phyloP scores from a whole-genome alignment of 108 stramenopile species.

The Cylindrotheca fusiformis region DNA sequence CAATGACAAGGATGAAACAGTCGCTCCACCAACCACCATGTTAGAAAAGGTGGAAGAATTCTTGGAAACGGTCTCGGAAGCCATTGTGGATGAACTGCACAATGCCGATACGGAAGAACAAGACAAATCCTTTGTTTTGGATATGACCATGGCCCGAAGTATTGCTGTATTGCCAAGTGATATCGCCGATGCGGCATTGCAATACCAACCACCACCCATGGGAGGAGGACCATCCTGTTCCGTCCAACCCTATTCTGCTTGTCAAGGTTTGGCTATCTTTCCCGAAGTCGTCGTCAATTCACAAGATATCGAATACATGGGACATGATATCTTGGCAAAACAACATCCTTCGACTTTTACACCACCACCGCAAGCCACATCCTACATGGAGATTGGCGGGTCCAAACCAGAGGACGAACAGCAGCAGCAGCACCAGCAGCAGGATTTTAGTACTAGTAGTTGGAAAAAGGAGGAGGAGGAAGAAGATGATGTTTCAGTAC shows the following conservation, averaged over 20 bases:
- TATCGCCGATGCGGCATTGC: slow-evolving; percentile 5
- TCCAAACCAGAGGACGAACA: not conserved
- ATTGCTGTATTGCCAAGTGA: slow-evolving; percentile 32
- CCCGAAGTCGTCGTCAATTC: slow-evolving; percentile 1
- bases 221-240: too few species aligned
- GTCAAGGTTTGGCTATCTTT: not conserved
- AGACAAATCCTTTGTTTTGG: slow-evolving; percentile 16
- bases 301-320: too few species aligned
- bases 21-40: not conserved
- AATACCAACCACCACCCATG: not conserved
- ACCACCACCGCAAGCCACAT: not conserved
- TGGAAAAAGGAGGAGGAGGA: not conserved
- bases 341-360: not conserved
- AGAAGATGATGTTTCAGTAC: too few species aligned
- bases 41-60: slow-evolving; percentile 15
- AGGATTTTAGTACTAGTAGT: too few species aligned
- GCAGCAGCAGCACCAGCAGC: too few species aligned
- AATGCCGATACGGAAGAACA: slow-evolving; percentile 8
- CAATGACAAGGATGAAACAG: not conserved
- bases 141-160: slow-evolving; percentile 28
- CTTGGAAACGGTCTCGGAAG: slow-evolving; percentile 11
- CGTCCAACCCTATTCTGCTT: not conserved
- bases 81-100: slow-evolving; percentile 10
- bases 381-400: not conserved
- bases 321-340: not conserved